Percentiles rank a stretch among this genome's conserved stretches.
Conservation (phyloP, 1,284 basidiomycete genomes). For the Moesziomyces parantarcticus region DNA sequence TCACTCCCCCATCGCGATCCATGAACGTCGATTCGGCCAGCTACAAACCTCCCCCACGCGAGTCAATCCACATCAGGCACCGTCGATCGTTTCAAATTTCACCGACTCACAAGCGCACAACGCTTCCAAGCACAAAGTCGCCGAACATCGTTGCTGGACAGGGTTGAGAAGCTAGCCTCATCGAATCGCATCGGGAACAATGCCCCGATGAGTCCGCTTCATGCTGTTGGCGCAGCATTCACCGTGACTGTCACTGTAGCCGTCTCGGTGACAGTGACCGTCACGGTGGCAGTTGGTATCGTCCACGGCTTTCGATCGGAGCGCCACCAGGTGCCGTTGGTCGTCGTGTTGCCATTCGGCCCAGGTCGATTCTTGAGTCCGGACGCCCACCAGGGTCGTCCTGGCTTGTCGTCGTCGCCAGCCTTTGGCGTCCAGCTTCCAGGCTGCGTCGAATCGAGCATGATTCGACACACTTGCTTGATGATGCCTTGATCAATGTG, state of each 20-base stretch:
- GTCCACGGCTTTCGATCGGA: not conserved
- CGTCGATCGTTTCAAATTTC: not conserved
- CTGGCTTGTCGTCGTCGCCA: not conserved
- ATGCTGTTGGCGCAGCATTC: not conserved
- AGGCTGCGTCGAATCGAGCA: not conserved
- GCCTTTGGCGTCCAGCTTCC: not conserved
- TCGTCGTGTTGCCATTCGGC: not conserved
- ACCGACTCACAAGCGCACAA: not conserved
- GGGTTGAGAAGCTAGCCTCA: not conserved
- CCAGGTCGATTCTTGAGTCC: not conserved
- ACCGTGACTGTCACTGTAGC: not conserved
- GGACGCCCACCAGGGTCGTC: not conserved
- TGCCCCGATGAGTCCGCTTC: not conserved
- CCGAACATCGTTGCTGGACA: not conserved
- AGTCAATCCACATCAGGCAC: not conserved
- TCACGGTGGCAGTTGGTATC: not conserved
- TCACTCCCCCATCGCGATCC: not conserved
- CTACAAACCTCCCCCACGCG: not conserved
- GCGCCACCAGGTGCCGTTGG: not conserved
- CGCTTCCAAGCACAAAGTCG: not conserved
- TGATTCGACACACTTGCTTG: not conserved
- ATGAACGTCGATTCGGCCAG: not conserved
- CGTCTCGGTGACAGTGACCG: not conserved
- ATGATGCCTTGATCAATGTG: not conserved
- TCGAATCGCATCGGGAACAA: not conserved